Evolutionary conservation across 1,139 yeast genomes (phyloP).

Genomic region (Blastobotrys indianensis): DNA sequence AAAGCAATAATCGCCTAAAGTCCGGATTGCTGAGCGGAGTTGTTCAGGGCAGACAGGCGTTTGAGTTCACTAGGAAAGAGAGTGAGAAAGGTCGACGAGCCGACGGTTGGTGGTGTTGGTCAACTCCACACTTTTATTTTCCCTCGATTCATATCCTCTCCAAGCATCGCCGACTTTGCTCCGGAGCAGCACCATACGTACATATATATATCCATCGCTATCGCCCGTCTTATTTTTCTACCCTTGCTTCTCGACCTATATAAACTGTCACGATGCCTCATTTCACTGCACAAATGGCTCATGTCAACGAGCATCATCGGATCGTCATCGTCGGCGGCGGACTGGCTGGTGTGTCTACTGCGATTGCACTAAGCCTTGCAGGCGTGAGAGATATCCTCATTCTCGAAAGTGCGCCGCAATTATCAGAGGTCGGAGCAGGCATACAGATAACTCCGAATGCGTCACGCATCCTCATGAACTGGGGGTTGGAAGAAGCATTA

Average conservation of each 20-base stretch:
- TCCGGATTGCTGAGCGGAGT: too few relatives aligned
- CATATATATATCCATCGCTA: too few relatives aligned
- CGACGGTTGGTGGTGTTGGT: too few relatives aligned
- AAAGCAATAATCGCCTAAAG: too few relatives aligned
- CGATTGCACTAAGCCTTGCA: constrained; percentile 9
- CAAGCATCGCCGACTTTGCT: background rate
- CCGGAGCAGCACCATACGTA: background rate
- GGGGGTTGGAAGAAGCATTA: constrained; percentile 29
- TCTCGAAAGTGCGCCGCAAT: constrained; percentile 34
- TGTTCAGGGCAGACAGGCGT: too few relatives aligned
- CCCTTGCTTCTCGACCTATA: background rate
- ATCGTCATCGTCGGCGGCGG: constrained; percentile 13
- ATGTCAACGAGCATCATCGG: constrained; percentile 6
- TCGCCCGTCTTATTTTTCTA: too few relatives aligned
- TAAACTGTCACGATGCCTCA: background rate
- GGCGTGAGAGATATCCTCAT: constrained; percentile 16
- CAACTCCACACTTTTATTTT: background rate
- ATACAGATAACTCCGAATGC: constrained; percentile 38
- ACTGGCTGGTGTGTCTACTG: constrained; percentile 10
- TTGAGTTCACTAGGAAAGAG: too few relatives aligned
- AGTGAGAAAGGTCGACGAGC: too few relatives aligned
- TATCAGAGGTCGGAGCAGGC: constrained; percentile 42
- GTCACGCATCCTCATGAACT: constrained; percentile 27
- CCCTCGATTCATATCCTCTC: background rate
- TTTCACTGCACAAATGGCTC: background rate